Conservation (phyloP, 176 grass and related monocot genomes). For the Poa annua region DNA sequence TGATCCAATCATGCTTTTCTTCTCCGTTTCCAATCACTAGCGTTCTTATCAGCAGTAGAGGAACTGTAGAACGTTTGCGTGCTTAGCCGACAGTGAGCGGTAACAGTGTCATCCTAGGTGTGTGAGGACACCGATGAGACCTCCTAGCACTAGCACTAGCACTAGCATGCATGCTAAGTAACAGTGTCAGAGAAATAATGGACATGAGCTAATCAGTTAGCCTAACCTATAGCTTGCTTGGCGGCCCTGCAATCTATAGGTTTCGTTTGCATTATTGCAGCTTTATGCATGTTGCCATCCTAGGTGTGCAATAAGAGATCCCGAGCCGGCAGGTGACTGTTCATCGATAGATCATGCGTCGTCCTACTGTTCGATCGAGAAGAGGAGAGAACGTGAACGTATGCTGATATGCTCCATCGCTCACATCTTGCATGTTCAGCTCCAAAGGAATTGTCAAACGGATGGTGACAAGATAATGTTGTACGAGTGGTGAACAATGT, state of each 20-base stretch:
- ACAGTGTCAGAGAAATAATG: too few species aligned
- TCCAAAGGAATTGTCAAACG: neutral
- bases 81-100: too few species aligned
- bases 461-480: neutral
- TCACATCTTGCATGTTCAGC: neutral
- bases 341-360: neutral
- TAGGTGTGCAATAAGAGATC: neutral
- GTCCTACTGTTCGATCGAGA: neutral
- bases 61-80: too few species aligned
- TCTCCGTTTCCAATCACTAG: too few species aligned
- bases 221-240: neutral
- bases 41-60: too few species aligned
- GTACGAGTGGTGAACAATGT: neutral
- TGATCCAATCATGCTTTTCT: too few species aligned
- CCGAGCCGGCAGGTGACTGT: neutral
- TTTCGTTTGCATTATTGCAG: constrained; percentile 10
- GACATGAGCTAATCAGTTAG: too few species aligned
- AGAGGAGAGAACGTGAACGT: neutral
- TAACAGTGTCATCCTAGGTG: too few species aligned
- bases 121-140: too few species aligned
- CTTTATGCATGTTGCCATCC: too few species aligned
- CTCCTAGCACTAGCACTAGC: too few species aligned
- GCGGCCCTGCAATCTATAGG: neutral
- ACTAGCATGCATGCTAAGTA: too few species aligned
- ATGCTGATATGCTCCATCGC: neutral